Evolutionary conservation across 2,329 filamentous ascomycete species (phyloP), one percentile per base, ranked within the genome.

Genomic region (Madurella mycetomatis): DNA sequence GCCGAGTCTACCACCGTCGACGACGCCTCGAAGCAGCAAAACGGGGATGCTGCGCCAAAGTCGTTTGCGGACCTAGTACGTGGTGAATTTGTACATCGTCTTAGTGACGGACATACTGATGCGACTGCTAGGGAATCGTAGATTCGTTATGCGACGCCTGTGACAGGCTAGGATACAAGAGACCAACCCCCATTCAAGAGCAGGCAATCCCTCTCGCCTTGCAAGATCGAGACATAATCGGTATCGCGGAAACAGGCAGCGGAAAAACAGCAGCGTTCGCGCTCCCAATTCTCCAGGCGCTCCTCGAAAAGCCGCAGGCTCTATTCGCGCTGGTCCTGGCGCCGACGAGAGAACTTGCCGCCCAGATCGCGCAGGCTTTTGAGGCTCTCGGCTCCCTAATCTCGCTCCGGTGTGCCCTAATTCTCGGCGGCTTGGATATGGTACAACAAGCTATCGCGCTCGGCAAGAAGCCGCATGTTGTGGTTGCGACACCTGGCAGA

Each of bases 261-360:
- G 94, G 94, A 72, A 99, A 97, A 76, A 97, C 94, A 0, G 92
- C 91, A 7, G 92, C 94, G 0, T 99, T 97, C 69, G 91, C 90
- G 0, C 77, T 99, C 2, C 94, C 94, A 1, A 95, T 99, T 40
- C 80, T 99, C 2, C 92, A 96, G 69, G 85, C 88, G 2, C 82
- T 99, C 1, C 87, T 97, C 73, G 88, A 94, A 53, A 90, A 91
- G 64, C 92, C 92, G 0, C 88, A 91, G 63, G 79, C 90, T 2
- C 76, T 95, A 45, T 96, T 94, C 66, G 88, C 87, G n/a, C 84
- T 97, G 46, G 84, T 97, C 18, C 79, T 99, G 17, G 92, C 94
- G 0, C 94, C 94, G 0, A 99, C 94, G 4, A 86, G 94, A 68
- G 94, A 99, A 75, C 72, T 99, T 53, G 94, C 94, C 2, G 88